Percentiles rank a stretch among this genome's conserved stretches.
phyloP scores from a whole-genome alignment of 352 stramenopile genomes.

The Pythium sp. region DNA sequence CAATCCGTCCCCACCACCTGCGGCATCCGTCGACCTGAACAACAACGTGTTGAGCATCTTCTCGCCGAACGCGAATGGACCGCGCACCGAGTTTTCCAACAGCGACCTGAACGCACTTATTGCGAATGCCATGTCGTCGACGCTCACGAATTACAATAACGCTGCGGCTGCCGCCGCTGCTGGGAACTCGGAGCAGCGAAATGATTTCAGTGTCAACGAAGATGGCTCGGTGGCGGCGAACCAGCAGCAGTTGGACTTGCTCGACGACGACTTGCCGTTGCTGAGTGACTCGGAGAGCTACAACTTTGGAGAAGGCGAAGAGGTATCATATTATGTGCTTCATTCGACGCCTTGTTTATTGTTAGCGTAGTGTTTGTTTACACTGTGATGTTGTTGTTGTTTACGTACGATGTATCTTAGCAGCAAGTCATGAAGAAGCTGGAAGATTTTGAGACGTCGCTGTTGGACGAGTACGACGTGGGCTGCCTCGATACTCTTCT shows the following conservation, averaged over 20 bases:
- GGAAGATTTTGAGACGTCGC: slow-evolving; percentile 85
- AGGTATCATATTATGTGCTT: slow-evolving; percentile 42
- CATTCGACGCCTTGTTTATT: not conserved
- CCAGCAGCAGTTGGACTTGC: slow-evolving; percentile 45
- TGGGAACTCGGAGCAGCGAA: not conserved
- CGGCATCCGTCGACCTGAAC: not conserved
- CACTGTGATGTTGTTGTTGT: slow-evolving; percentile 18
- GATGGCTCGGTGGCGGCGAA: slow-evolving; percentile 8
- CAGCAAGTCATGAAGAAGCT: slow-evolving; percentile 87
- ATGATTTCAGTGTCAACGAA: not conserved
- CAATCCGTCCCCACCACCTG: slow-evolving; percentile 17
- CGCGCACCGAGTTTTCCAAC: slow-evolving; percentile 20
- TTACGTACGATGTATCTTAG: slow-evolving; percentile 27
- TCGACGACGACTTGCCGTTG: slow-evolving; percentile 72
- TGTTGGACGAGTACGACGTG: slow-evolving; percentile 86
- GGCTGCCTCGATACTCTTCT: slow-evolving; percentile 75
- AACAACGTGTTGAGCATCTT: slow-evolving; percentile 84
- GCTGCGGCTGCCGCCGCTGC: slow-evolving; percentile 1
- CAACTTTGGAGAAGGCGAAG: slow-evolving; percentile 69
- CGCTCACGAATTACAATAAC: slow-evolving; percentile 27
- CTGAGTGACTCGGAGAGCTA: slow-evolving; percentile 71
- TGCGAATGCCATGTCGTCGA: slow-evolving; percentile 19
- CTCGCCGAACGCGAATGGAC: slow-evolving; percentile 26
- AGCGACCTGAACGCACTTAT: slow-evolving; percentile 20
- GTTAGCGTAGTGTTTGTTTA: slow-evolving; percentile 17